Evolutionary conservation across 129 eudicot genomes (phyloP), one percentile per base, ranked within the genome.

Genomic region (Flaveria linearis): DNA sequence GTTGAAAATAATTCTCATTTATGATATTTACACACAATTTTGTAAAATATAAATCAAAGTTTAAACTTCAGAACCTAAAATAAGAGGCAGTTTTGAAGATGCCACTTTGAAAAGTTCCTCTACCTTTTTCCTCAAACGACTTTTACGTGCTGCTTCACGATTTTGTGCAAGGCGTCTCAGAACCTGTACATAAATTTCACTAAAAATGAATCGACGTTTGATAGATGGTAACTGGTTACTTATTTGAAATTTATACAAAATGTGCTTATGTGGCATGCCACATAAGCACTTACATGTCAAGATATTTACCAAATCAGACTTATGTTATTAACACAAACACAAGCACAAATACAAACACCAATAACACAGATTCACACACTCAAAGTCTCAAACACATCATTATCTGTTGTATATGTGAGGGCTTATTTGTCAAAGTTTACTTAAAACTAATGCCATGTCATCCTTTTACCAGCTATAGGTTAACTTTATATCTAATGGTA

Each of bases 141-240:
- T 91, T 89, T 95, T 95, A 42, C 99, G 97, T 85, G 99, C 99
- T 78, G 99, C 99, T 86, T 91, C 99, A 17, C 99, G 97, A 72
- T 95, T 95, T 80, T 95, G 99, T 73, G 99, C 99, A 73, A 95
- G 93, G 42, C 99, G 97, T 83, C 99, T 87, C 69, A 72, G 82
- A 78, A 85, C 80, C 86, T 82, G 68, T 72, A 72, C 47, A 70
- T 69, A 60, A 71, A 71, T 39, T 53, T 42, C 45, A 68, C 47
- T 55, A 56, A 51, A 36, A 41, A 10, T 23, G 42, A 30, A 43
- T 36, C 14, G 39, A 58, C 17, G 25, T 58, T 43, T 69, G 49
- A 25, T 20, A 41, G 7, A 30, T 30, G 64, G 73, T 12, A 53
- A 49, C 25, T 13, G 28, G 3, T 8, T 55, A 9, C 62, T 22